Evolutionary conservation across 108 stramenopile species (phyloP).

Genomic region (Fistulifera solaris): DNA sequence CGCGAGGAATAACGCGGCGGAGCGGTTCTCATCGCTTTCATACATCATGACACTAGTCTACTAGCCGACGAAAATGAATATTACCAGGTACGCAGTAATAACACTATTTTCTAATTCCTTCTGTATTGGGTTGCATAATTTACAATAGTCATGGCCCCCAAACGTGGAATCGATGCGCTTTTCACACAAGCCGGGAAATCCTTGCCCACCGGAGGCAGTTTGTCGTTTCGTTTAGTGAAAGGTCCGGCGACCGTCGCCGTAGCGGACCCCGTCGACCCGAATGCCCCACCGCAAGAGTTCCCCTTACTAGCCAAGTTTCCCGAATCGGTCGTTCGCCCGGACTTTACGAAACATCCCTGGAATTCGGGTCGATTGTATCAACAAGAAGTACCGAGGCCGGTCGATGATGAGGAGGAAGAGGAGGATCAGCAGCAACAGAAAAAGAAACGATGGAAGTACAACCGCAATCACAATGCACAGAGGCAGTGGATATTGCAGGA

Average conservation of each 20-base stretch:
- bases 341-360: conserved; percentile 37
- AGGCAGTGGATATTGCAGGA: conserved; percentile 77
- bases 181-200: conserved; percentile 24
- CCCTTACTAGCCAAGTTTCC: conserved; percentile 69
- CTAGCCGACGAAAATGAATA: too few relatives aligned
- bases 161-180: conserved; percentile 29
- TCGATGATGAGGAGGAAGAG: conserved; percentile 42
- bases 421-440: conserved; percentile 41
- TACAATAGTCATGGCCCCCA: background rate
- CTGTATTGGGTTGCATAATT: too few relatives aligned
- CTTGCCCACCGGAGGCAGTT: conserved; percentile 20
- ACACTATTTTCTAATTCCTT: too few relatives aligned
- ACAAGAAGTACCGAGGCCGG: conserved; percentile 71
- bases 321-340: conserved; percentile 49
- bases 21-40: too few relatives aligned
- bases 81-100: too few relatives aligned
- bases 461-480: conserved; percentile 28
- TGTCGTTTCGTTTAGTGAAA: conserved; percentile 37
- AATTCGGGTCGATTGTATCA: conserved; percentile 57
- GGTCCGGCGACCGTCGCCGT: conserved; percentile 13
- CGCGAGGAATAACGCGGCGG: too few relatives aligned
- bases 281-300: conserved; percentile 41
- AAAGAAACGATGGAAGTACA: conserved; percentile 53
- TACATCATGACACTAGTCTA: too few relatives aligned
- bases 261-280: conserved; percentile 38